A percentile compares a stretch with the other conserved stretches of the same genome.
Evolutionary conservation across 2,329 filamentous ascomycete species (phyloP).

Genomic region (Fusarium oxysporum): DNA sequence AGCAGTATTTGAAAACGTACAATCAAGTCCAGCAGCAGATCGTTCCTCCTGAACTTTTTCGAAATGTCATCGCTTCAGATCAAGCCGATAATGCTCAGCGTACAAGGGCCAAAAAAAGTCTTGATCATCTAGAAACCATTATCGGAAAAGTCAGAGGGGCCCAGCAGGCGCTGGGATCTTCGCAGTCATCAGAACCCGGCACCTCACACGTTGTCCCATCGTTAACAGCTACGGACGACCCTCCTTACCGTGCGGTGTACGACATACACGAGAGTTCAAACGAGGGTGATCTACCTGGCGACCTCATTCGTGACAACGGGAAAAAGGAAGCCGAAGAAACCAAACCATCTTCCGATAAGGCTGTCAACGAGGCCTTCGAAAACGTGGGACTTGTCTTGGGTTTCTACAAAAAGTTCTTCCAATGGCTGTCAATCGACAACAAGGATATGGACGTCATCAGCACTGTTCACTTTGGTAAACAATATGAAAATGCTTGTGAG

Average conservation of each 20-base stretch:
- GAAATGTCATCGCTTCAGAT: constrained; percentile 52
- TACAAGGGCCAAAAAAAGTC: constrained; percentile 51
- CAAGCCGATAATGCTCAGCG: constrained; percentile 52
- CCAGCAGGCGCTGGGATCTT: constrained; percentile 31
- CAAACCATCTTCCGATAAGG: constrained; percentile 50
- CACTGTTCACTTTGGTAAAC: constrained; percentile 63
- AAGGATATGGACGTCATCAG: constrained; percentile 61
- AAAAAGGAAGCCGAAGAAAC: constrained; percentile 26
- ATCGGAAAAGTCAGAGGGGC: constrained; percentile 40
- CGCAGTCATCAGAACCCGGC: not conserved
- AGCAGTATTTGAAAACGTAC: constrained; percentile 27
- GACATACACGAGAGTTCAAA: constrained; percentile 55
- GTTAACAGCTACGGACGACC: constrained; percentile 43
- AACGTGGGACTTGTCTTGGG: constrained; percentile 61
- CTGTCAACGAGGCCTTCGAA: constrained; percentile 62
- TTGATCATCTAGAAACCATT: constrained; percentile 53
- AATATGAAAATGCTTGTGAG: constrained; percentile 65
- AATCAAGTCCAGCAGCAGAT: constrained; percentile 44
- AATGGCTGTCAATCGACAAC: constrained; percentile 65
- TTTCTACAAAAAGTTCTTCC: constrained; percentile 63
- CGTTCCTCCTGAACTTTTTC: constrained; percentile 55
- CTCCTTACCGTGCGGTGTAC: constrained; percentile 58
- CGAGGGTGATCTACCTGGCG: constrained; percentile 56
- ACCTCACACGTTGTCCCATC: not conserved
- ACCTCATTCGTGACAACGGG: constrained; percentile 58